Evolutionary conservation across 169 alveolate species (phyloP).

Genomic region (Eimeria sp.): DNA sequence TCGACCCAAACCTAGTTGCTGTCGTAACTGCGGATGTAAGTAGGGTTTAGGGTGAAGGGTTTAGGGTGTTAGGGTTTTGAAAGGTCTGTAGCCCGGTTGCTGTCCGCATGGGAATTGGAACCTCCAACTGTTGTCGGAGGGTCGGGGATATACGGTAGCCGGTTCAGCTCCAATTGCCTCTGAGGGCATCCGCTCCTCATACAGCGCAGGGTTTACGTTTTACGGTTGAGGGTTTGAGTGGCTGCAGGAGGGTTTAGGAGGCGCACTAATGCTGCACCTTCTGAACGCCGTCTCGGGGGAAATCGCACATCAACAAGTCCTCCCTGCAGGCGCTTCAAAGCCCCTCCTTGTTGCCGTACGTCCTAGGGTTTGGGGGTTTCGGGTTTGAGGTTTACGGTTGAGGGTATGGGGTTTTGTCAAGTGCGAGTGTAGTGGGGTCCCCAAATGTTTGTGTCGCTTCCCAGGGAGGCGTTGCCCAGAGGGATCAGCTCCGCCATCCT

Average conservation of each 20-base stretch:
- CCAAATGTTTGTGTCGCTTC: background rate
- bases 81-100: background rate
- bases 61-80: conserved; percentile 8
- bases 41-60: conserved; percentile 17
- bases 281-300: conserved; percentile 25
- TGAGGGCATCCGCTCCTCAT: background rate
- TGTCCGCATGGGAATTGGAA: background rate
- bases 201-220: background rate
- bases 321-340: conserved; percentile 25
- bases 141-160: background rate
- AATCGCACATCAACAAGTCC: conserved; percentile 27
- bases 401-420: background rate
- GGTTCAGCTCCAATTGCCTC: background rate
- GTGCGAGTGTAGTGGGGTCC: background rate
- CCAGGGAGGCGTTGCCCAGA: background rate
- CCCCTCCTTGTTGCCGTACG: conserved; percentile 24
- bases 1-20: conserved; percentile 85
- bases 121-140: too few relatives aligned
- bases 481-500: background rate
- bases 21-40: conserved; percentile 62
- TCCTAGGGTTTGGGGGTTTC: background rate
- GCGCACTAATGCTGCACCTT: conserved; percentile 23
- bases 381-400: background rate
- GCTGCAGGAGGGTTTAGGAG: conserved; percentile 28
- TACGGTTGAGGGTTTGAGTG: conserved; percentile 15